Evolutionary conservation across 2,329 filamentous ascomycete genomes (phyloP).

Genomic region (Fusarium liriodendri): DNA sequence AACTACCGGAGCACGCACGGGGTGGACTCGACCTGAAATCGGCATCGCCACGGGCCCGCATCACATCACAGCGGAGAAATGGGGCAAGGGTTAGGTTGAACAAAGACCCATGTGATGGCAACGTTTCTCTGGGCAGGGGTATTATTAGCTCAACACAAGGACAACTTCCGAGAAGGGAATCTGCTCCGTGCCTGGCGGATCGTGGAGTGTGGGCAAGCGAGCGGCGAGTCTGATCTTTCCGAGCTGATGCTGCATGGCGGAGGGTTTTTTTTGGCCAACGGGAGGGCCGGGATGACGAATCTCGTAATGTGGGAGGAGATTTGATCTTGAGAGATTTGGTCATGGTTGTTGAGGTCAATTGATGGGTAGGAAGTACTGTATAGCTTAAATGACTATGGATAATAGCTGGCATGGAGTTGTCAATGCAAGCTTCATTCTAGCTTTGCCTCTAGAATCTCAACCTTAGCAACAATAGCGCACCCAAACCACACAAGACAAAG

Average conservation of each 20-base stretch:
- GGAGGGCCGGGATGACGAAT: not conserved
- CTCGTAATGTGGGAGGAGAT: not conserved
- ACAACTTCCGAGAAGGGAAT: constrained; percentile 34
- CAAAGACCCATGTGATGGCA: constrained; percentile 26
- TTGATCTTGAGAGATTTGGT: not conserved
- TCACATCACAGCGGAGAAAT: constrained; percentile 12
- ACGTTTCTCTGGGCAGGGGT: constrained; percentile 7
- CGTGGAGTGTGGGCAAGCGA: constrained; percentile 24
- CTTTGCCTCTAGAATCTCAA: not conserved
- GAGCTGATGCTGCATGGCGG: not conserved
- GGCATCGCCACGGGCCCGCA: constrained; percentile 13
- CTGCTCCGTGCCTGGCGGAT: constrained; percentile 25
- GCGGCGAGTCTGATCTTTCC: not conserved
- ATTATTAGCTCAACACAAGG: constrained; percentile 14
- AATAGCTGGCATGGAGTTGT: not conserved
- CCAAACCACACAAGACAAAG: not conserved
- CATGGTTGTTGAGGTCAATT: not conserved
- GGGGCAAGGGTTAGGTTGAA: not conserved
- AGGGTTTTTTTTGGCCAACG: not conserved
- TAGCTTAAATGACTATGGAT: not conserved
- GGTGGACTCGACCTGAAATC: not conserved
- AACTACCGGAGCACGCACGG: not conserved
- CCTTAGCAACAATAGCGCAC: not conserved
- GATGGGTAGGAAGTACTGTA: not conserved
- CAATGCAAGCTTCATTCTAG: not conserved